A percentile compares a stretch with the other conserved stretches of the same genome.
Evolutionary conservation across 192 early-diverging fungal genomes (phyloP).

Genomic region (Piromyces finnis): DNA sequence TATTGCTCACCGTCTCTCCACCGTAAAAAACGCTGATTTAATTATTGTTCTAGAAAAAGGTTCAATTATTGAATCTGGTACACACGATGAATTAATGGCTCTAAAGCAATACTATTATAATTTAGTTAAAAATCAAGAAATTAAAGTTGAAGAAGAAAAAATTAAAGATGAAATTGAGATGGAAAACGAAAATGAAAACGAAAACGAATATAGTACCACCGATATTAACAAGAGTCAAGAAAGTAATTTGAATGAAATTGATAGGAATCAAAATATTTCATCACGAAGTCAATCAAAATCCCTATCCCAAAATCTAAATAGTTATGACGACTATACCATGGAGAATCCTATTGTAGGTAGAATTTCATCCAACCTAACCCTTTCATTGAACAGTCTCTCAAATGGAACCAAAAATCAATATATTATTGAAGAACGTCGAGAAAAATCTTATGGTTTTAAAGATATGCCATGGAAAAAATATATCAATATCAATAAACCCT

Average conservation of each 20-base stretch:
- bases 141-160: neutral
- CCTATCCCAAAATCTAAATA: no score
- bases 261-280: neutral
- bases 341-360: neutral
- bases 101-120: neutral
- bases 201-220: neutral
- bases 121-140: neutral
- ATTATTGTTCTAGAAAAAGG: conserved; percentile 18
- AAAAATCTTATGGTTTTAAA: neutral
- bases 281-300: no score
- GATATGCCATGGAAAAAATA: neutral
- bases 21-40: conserved; percentile 14
- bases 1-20: conserved; percentile 2
- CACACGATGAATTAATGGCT: conserved; percentile 6
- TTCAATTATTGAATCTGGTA: conserved; percentile 15
- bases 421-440: neutral
- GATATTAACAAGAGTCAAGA: no score
- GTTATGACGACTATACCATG: neutral
- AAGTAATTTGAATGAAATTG: neutral
- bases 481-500: neutral
- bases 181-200: no score
- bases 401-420: neutral
- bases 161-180: neutral
- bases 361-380: neutral
- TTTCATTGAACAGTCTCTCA: neutral